Percentiles rank a stretch among this genome's conserved stretches.
These are phyloP conservation scores for Pythium phragmitis DNA, from an alignment of 352 stramenopile species.

Conservation along the genomic window DNA sequence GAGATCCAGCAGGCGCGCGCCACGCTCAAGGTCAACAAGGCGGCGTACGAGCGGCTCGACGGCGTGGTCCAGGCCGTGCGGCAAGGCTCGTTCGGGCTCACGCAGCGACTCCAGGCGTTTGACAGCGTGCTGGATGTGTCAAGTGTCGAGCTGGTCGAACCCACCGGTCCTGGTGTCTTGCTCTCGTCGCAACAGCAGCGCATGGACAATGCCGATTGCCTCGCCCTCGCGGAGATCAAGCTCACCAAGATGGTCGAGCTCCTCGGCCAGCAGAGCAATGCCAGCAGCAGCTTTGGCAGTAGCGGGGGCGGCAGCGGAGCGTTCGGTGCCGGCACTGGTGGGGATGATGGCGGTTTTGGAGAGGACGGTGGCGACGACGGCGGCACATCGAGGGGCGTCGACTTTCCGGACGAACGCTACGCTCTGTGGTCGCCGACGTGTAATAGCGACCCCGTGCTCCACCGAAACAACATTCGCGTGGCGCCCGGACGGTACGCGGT, in stretches of 20 bases:
- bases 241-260: conserved; percentile 77
- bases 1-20: conserved; percentile 76
- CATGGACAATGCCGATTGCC: conserved; percentile 55
- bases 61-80: conserved; percentile 71
- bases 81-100: conserved; percentile 72
- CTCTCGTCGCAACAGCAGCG: conserved; percentile 21
- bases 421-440: conserved; percentile 56
- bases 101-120: conserved; percentile 63
- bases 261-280: conserved; percentile 67
- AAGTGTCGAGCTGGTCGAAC: not conserved
- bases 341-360: conserved; percentile 18
- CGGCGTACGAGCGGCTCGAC: conserved; percentile 67
- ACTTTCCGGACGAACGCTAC: conserved; percentile 55
- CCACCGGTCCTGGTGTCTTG: not conserved
- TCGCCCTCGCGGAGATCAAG: conserved; percentile 69
- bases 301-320: conserved; percentile 33
- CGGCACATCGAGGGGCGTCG: conserved; percentile 24
- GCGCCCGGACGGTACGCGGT: conserved; percentile 24
- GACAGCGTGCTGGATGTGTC: conserved; percentile 66
- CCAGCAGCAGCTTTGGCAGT: conserved; percentile 53
- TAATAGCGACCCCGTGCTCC: conserved; percentile 74
- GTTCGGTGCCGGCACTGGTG: conserved; percentile 31
- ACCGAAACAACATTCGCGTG: conserved; percentile 81
- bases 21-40: conserved; percentile 77
- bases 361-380: conserved; percentile 10